phyloP scores from a whole-genome alignment of 495 filamentous ascomycete genomes.

The Jackrogersella minutella region DNA sequence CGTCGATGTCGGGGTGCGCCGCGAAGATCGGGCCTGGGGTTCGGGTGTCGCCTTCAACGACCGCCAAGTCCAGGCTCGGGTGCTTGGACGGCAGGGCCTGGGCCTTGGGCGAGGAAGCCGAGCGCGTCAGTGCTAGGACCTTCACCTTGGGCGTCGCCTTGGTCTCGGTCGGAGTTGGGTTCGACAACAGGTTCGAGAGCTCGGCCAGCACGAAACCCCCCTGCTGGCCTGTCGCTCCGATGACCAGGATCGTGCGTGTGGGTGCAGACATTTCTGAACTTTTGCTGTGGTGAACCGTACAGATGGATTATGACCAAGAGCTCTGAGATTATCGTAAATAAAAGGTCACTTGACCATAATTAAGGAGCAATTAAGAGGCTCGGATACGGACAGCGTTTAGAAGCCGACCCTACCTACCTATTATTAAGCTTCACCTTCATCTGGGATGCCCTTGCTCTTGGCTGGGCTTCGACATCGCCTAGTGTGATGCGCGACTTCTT shows the following conservation, averaged over 20 bases:
- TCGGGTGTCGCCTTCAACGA: conserved; percentile 66
- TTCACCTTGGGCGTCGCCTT: conserved; percentile 52
- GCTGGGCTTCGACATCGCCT: background rate
- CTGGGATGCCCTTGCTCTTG: background rate
- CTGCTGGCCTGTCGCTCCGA: conserved; percentile 78
- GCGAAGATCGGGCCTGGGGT: conserved; percentile 62
- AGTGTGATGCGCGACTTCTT: background rate
- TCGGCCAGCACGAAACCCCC: conserved; percentile 68
- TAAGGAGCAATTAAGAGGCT: background rate
- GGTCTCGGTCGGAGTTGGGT: conserved; percentile 24
- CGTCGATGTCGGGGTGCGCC: conserved; percentile 53
- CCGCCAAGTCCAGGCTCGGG: conserved; percentile 50
- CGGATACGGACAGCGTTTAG: background rate
- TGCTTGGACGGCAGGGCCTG: conserved; percentile 54
- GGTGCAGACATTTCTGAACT: conserved; percentile 28
- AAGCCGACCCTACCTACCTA: background rate
- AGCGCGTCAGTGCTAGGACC: conserved; percentile 75
- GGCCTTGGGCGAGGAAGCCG: conserved; percentile 61
- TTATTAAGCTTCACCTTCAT: background rate
- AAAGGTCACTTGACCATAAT: background rate
- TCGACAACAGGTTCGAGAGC: conserved; percentile 51
- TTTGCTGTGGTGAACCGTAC: background rate
- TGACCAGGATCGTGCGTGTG: conserved; percentile 61
- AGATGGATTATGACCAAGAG: background rate
- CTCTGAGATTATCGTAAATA: background rate